Percentiles rank a stretch among this genome's conserved stretches.
These are phyloP conservation scores for Exophiala mesophila DNA, from an alignment of 2,329 filamentous ascomycete genomes.

Conservation along the genomic window DNA sequence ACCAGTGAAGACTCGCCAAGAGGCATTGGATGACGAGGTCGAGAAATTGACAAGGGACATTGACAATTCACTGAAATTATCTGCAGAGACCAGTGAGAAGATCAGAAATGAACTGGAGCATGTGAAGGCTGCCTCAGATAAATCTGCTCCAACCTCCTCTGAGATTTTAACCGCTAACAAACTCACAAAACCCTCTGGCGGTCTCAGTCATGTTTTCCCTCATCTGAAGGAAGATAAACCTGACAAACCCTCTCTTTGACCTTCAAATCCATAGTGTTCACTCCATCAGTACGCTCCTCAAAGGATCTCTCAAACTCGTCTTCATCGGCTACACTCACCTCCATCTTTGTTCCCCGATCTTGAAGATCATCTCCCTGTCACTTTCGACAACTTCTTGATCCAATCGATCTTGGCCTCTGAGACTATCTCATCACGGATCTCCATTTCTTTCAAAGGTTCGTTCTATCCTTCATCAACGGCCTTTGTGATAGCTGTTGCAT, in stretches of 20 bases:
- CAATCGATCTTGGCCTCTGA: too few species aligned
- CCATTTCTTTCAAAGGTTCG: too few species aligned
- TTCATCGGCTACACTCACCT: too few species aligned
- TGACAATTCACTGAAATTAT: constrained; percentile 50
- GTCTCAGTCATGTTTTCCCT: constrained; percentile 25
- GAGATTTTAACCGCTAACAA: constrained; percentile 2
- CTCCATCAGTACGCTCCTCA: too few species aligned
- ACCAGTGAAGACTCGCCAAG: constrained; percentile 47
- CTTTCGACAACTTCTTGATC: too few species aligned
- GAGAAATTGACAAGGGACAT: constrained; percentile 55
- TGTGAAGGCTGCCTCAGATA: not conserved
- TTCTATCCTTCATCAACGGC: too few species aligned
- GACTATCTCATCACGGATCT: too few species aligned
- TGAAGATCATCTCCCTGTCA: too few species aligned
- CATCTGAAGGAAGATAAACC: constrained; percentile 19
- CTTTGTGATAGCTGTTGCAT: too few species aligned
- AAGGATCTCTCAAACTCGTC: too few species aligned
- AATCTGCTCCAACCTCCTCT: not conserved
- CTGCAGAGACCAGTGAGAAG: constrained; percentile 29
- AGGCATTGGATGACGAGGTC: constrained; percentile 54
- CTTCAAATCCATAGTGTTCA: too few species aligned
- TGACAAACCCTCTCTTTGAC: constrained; percentile 25
- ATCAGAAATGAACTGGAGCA: constrained; percentile 37
- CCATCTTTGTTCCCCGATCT: too few species aligned
- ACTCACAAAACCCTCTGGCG: constrained; percentile 4